Conservation (phyloP, 2,329 filamentous ascomycete genomes). For the Ascochyta lentis region DNA sequence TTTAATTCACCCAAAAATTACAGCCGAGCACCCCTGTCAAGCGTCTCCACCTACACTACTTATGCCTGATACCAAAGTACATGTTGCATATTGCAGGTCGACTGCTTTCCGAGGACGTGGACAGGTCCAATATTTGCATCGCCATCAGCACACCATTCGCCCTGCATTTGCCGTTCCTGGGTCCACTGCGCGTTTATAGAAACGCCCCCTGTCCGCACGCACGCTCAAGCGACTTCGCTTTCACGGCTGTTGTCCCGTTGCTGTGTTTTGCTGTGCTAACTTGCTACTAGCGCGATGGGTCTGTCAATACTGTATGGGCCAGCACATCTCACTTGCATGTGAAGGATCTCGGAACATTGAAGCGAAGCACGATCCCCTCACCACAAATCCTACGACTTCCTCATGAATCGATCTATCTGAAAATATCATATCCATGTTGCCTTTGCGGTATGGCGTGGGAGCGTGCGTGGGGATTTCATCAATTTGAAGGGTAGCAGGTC, state of each 20-base stretch:
- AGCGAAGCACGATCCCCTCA: constrained; percentile 18
- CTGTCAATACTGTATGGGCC: constrained; percentile 14
- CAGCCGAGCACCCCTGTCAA: no score
- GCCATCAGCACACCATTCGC: not conserved
- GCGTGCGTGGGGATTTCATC: constrained; percentile 1
- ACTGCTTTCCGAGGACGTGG: not conserved
- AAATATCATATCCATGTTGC: not conserved
- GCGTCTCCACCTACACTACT: no score
- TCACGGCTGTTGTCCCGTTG: constrained; percentile 1
- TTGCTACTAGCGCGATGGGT: constrained; percentile 15
- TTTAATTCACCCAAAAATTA: no score
- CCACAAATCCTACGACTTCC: not conserved
- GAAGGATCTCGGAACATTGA: constrained; percentile 16
- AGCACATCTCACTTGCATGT: constrained; percentile 17
- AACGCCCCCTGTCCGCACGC: constrained; percentile 9
- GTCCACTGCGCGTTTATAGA: constrained; percentile 11
- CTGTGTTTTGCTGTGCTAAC: not conserved
- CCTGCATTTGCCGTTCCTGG: constrained; percentile 13
- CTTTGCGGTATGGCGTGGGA: constrained; percentile 6
- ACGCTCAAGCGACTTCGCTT: constrained; percentile 7
- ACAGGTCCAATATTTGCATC: not conserved
- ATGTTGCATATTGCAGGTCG: not conserved
- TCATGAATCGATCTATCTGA: constrained; percentile 4
- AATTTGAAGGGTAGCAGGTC: constrained; percentile 13
- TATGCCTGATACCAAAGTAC: not conserved